Conservation (phyloP, 306 rosid genomes). For the Abrus precatorius region DNA sequence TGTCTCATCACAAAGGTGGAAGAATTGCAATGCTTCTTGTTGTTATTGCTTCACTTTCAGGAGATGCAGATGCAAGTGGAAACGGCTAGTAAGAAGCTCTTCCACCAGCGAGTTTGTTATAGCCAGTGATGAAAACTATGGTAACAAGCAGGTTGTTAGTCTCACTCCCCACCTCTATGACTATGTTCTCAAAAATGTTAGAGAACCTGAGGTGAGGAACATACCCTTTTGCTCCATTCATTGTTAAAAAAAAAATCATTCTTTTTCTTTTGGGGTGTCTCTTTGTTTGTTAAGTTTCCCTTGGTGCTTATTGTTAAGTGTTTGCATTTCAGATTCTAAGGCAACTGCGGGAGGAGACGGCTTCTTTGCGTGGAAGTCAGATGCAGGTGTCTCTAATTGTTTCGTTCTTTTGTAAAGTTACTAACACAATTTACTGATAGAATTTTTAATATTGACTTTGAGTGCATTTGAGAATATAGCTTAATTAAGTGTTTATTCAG, state of each 20-base stretch:
- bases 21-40: slow-evolving; percentile 28
- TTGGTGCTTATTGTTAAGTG: slow-evolving; percentile 37
- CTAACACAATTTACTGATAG: neutral
- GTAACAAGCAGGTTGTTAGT: slow-evolving; percentile 80
- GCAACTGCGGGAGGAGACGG: slow-evolving; percentile 87
- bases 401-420: slow-evolving; percentile 15
- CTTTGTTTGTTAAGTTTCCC: slow-evolving; percentile 4
- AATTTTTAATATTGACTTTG: neutral
- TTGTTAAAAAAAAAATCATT: slow-evolving; percentile 19
- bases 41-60: slow-evolving; percentile 37
- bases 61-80: slow-evolving; percentile 51
- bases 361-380: slow-evolving; percentile 86
- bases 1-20: slow-evolving; percentile 40
- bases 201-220: slow-evolving; percentile 85
- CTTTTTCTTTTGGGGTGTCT: neutral
- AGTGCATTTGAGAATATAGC: too few species aligned
- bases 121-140: slow-evolving; percentile 65
- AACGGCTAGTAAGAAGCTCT: slow-evolving; percentile 49
- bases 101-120: slow-evolving; percentile 66
- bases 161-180: slow-evolving; percentile 76
- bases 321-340: slow-evolving; percentile 73
- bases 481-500: too few species aligned
- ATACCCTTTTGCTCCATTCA: slow-evolving; percentile 24
- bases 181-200: slow-evolving; percentile 80
- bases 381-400: slow-evolving; percentile 73